Percentiles rank a stretch among this genome's conserved stretches.
Conservation (phyloP, 2,329 filamentous ascomycete species). For the Colletotrichum trifolii region DNA sequence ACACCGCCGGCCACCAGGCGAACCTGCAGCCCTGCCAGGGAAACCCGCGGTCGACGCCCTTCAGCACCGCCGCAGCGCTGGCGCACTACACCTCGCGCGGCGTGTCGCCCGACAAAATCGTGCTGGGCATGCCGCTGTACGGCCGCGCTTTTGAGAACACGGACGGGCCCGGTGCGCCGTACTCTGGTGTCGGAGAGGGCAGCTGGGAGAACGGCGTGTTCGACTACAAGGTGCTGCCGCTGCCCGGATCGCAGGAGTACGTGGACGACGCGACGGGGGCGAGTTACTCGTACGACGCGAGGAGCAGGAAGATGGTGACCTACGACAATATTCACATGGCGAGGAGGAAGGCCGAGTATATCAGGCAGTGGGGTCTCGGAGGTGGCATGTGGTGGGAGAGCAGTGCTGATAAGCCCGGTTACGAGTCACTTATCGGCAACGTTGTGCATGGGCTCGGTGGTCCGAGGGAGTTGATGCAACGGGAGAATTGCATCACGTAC, state of each 20-base stretch:
- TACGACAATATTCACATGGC: conserved; percentile 81
- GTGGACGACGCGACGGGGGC: conserved; percentile 74
- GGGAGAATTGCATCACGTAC: conserved; percentile 70
- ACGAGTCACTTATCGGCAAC: conserved; percentile 74
- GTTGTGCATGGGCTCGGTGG: conserved; percentile 72
- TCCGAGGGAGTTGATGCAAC: conserved; percentile 57
- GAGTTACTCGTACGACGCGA: conserved; percentile 80
- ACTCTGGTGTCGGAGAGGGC: conserved; percentile 78
- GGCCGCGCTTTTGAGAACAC: conserved; percentile 87
- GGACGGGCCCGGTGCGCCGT: conserved; percentile 76
- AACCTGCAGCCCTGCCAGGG: conserved; percentile 74
- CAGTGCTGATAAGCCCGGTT: conserved; percentile 76
- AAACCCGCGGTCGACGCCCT: conserved; percentile 77
- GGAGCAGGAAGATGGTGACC: conserved; percentile 74
- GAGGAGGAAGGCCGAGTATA: conserved; percentile 76
- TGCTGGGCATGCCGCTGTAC: conserved; percentile 92
- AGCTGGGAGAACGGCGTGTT: conserved; percentile 88
- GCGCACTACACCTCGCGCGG: conserved; percentile 74
- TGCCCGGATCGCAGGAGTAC: conserved; percentile 71
- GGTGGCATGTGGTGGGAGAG: conserved; percentile 99
- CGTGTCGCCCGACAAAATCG: conserved; percentile 77
- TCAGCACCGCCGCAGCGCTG: conserved; percentile 78
- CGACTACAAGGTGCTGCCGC: conserved; percentile 89
- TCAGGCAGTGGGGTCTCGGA: conserved; percentile 75
- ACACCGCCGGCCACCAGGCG: conserved; percentile 77